A percentile compares a stretch with the other conserved stretches of the same genome.
Evolutionary conservation across 139 green algal species (phyloP).

Genomic region (Auxenochlorella pyrenoidosa): DNA sequence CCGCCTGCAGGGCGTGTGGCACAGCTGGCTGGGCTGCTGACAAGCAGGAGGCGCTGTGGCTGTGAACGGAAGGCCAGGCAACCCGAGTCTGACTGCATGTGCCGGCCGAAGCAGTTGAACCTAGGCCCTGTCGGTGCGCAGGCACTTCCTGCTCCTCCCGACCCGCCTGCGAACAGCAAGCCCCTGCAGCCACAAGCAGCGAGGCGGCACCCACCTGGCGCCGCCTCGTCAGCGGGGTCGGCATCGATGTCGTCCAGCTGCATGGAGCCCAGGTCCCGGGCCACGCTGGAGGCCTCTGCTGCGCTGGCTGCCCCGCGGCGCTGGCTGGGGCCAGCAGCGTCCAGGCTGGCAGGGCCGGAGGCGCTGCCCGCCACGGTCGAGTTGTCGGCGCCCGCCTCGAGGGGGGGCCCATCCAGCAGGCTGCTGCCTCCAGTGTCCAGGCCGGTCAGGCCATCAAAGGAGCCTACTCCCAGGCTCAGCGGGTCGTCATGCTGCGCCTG

Average conservation of each 20-base stretch:
- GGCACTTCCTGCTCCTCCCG: background rate
- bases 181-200: background rate
- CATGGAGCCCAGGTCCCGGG: background rate
- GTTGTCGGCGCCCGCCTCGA: no score
- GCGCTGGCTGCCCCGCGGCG: background rate
- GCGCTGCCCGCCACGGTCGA: no score
- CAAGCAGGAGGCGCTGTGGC: no score
- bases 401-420: background rate
- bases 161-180: background rate
- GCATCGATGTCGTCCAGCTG: conserved; percentile 30
- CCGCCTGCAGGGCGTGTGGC: background rate
- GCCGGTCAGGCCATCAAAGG: background rate
- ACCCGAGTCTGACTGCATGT: background rate
- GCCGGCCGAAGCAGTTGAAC: no score
- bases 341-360: no score
- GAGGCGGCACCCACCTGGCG: background rate
- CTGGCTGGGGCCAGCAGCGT: background rate
- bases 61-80: background rate
- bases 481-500: background rate
- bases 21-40: background rate
- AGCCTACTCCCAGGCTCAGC: background rate
- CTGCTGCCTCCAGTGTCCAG: background rate
- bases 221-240: background rate
- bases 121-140: no score
- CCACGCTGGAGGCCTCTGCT: no score